Percentiles rank a stretch among this genome's conserved stretches.
Conservation (phyloP, 2,329 filamentous ascomycete genomes). For the Paracorniculantispora psalliotae region DNA sequence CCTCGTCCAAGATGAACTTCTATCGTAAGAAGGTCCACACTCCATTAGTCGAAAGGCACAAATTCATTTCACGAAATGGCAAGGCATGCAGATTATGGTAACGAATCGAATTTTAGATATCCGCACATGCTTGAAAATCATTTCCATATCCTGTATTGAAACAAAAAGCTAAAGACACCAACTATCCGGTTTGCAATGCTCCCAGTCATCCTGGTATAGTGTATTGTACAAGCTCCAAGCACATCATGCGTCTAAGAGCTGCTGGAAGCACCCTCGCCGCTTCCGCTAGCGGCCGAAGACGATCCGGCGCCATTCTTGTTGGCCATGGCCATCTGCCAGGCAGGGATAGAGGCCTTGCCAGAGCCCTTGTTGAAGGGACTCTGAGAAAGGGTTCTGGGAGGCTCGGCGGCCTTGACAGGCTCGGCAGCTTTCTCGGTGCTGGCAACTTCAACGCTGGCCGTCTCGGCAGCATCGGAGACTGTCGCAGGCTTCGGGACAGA, state of each 20-base stretch:
- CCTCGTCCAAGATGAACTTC: no score
- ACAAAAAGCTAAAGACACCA: not conserved
- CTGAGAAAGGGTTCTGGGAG: conserved; percentile 28
- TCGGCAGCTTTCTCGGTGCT: conserved; percentile 25
- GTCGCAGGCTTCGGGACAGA: conserved; percentile 14
- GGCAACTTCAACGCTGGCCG: conserved; percentile 21
- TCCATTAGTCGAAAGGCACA: no score
- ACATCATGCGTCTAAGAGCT: conserved; percentile 8
- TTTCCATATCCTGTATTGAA: conserved; percentile 2
- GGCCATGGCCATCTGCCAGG: conserved; percentile 72
- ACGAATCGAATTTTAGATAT: not conserved
- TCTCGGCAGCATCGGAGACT: conserved; percentile 16
- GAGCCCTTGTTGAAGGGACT: conserved; percentile 28
- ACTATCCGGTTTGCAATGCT: not conserved
- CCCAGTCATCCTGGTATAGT: not conserved
- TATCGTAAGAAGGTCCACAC: no score
- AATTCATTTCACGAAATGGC: no score
- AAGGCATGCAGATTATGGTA: no score
- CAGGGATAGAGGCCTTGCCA: conserved; percentile 65
- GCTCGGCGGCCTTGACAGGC: conserved; percentile 23
- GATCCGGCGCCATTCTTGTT: conserved; percentile 40
- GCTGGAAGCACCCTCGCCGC: conserved; percentile 21
- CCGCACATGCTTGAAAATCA: not conserved
- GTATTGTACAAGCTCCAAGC: conserved; percentile 8
- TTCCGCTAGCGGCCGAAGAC: conserved; percentile 19